phyloP scores from a whole-genome alignment of 2,329 filamentous ascomycete genomes.

The Talaromyces pinophilus region DNA sequence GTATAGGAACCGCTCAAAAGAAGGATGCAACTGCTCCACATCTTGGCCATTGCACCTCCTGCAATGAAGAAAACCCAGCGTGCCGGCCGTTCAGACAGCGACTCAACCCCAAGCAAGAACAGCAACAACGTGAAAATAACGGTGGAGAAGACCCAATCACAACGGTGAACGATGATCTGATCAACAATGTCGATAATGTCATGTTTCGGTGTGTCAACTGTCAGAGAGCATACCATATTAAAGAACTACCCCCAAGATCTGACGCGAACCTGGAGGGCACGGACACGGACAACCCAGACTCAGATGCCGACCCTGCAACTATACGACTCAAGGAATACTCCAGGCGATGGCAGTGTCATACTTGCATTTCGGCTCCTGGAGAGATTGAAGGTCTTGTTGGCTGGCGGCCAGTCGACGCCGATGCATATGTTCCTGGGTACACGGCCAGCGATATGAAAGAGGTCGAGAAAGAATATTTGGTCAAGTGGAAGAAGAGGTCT shows the following conservation, averaged over 20 bases:
- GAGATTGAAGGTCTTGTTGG: slow-evolving; percentile 81
- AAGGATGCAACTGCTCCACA: slow-evolving; percentile 71
- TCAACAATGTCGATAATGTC: slow-evolving; percentile 76
- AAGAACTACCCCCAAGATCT: slow-evolving; percentile 67
- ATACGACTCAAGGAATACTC: slow-evolving; percentile 72
- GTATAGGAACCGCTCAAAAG: slow-evolving; percentile 67
- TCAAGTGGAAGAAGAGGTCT: slow-evolving; percentile 82
- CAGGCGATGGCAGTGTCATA: slow-evolving; percentile 74
- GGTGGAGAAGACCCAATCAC: slow-evolving; percentile 74
- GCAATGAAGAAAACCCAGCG: slow-evolving; percentile 64
- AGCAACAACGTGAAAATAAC: slow-evolving; percentile 78
- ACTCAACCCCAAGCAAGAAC: slow-evolving; percentile 76
- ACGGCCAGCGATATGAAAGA: slow-evolving; percentile 62
- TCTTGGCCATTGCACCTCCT: slow-evolving; percentile 70
- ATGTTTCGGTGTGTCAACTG: slow-evolving; percentile 82
- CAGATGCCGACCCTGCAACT: slow-evolving; percentile 47
- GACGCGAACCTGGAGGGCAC: slow-evolving; percentile 19
- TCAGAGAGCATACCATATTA: slow-evolving; percentile 76
- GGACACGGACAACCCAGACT: slow-evolving; percentile 22
- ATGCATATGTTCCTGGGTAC: slow-evolving; percentile 56
- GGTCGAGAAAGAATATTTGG: slow-evolving; percentile 84
- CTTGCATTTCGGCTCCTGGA: slow-evolving; percentile 65
- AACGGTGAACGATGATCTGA: slow-evolving; percentile 58
- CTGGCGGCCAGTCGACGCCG: slow-evolving; percentile 72
- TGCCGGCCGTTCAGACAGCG: slow-evolving; percentile 73